Evolutionary conservation across 2,329 filamentous ascomycete species (phyloP).

Genomic region (Aureobasidium sp.): DNA sequence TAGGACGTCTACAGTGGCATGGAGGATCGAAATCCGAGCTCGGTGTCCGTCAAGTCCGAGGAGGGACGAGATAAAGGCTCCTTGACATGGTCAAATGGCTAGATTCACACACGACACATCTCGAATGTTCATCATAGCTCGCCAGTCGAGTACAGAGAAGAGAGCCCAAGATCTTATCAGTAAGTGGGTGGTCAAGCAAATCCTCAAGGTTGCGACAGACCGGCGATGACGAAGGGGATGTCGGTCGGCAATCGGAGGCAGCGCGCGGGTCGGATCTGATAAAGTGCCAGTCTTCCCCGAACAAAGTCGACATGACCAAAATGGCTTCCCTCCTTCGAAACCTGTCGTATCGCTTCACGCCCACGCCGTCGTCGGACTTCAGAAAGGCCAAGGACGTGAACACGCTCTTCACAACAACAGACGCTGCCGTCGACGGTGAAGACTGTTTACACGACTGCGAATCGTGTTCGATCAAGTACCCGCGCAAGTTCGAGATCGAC

Average conservation of each 20-base stretch:
- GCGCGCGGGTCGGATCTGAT: slow-evolving; percentile 6
- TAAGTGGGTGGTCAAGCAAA: too few species aligned
- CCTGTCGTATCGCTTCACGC: slow-evolving; percentile 23
- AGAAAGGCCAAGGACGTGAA: slow-evolving; percentile 40
- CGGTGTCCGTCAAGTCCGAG: slow-evolving; percentile 3
- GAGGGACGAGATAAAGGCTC: not conserved
- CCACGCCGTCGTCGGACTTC: slow-evolving; percentile 36
- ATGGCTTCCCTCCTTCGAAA: slow-evolving; percentile 24
- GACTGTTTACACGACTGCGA: slow-evolving; percentile 85
- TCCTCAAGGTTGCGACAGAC: too few species aligned
- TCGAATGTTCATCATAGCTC: too few species aligned
- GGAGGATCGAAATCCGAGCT: not conserved
- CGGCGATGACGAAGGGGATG: not conserved
- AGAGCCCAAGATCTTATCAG: too few species aligned
- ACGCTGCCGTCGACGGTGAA: slow-evolving; percentile 73
- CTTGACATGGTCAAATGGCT: too few species aligned
- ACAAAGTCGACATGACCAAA: slow-evolving; percentile 15
- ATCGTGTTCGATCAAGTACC: slow-evolving; percentile 71
- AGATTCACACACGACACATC: too few species aligned
- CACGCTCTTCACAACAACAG: slow-evolving; percentile 65
- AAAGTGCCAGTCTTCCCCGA: not conserved
- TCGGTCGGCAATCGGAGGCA: not conserved
- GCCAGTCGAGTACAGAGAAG: too few species aligned
- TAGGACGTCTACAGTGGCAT: not conserved
- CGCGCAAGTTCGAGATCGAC: slow-evolving; percentile 66